Evolutionary conservation across 805 yeast genomes (phyloP), one percentile per base, ranked within the genome.

Genomic region (Yamadazyma takamatsuzukensis): DNA sequence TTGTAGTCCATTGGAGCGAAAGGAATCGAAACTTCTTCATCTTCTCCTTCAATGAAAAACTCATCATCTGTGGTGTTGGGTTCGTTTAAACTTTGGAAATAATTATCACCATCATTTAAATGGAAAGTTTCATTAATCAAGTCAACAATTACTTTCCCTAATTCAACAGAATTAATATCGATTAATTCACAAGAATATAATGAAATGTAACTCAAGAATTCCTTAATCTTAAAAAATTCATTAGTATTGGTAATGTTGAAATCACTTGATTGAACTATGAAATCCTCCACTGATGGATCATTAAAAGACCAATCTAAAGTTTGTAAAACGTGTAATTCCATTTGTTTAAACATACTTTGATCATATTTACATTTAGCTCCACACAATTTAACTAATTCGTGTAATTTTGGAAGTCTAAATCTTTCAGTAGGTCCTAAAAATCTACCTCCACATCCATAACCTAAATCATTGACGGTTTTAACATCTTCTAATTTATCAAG

Each of bases 371-470:
- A 72, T 36, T 69, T 57, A 28, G 73, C 70, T 29, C 85, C 84
- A 61, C 95, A 84, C 44, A 84, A 65, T 47, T 72, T 76, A 36
- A 82, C 77, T 35, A 86, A 68, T 50, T 85, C 94, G 19, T 72
- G 64, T 32, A 84, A 68, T 43, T 85, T 73, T 27, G 95, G 95
- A 30, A 83, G 75, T 46, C 86, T 68, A 38, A 78, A 76, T 51
- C 93, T 73, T 52, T 80, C 79, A 39, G 86, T 86, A 23, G 86
- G 84, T 8, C 84, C 84, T 33, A 62, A 54, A 51, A 68, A 77
- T 44, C 81, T 64, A 7, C 83, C 83, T 25, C 84, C 84, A 26
- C 52, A 41, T 9, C 71, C 71, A 41, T 60, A 63, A 24, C 69
- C 70, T 36, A 65, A 51, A 37, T 64, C 70, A 33, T 39, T 49